Evolutionary conservation across 805 yeast genomes (phyloP).

Genomic region (Schwanniomyces pseudopolymorphus): DNA sequence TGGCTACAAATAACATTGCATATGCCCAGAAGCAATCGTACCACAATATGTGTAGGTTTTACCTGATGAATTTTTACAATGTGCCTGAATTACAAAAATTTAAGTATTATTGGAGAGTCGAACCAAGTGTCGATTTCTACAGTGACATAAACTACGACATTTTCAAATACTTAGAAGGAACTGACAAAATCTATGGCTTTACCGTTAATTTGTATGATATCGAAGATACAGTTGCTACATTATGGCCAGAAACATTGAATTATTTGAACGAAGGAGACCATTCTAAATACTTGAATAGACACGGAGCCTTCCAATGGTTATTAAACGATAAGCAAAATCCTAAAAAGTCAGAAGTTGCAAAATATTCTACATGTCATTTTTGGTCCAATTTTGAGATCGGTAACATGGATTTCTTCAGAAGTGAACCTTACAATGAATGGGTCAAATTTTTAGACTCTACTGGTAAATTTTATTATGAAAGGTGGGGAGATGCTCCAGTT

Average conservation of each 20-base stretch:
- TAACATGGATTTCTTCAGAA: conserved; percentile 76
- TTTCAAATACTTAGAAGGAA: conserved; percentile 68
- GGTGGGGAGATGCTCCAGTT: conserved; percentile 96
- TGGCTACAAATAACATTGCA: conserved; percentile 48
- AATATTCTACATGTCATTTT: conserved; percentile 76
- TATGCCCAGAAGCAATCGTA: conserved; percentile 65
- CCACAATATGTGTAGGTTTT: conserved; percentile 85
- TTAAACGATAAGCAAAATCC: conserved; percentile 55
- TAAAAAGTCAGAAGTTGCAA: conserved; percentile 36
- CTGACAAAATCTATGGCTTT: conserved; percentile 72
- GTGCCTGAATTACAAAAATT: conserved; percentile 61
- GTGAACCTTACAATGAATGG: conserved; percentile 65
- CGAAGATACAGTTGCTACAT: conserved; percentile 56
- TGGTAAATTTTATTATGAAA: conserved; percentile 85
- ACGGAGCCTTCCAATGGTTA: conserved; percentile 55
- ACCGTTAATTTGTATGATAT: conserved; percentile 68
- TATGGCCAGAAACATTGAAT: conserved; percentile 70
- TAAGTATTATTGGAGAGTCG: conserved; percentile 79
- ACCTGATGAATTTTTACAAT: conserved; percentile 62
- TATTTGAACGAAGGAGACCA: conserved; percentile 58
- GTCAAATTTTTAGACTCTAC: conserved; percentile 60
- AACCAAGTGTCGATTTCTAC: conserved; percentile 68
- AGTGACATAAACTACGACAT: conserved; percentile 75
- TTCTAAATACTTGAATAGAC: conserved; percentile 47
- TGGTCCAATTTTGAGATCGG: conserved; percentile 91